Conservation (phyloP, 306 rosid genomes). For the Cicer cuneatum region DNA sequence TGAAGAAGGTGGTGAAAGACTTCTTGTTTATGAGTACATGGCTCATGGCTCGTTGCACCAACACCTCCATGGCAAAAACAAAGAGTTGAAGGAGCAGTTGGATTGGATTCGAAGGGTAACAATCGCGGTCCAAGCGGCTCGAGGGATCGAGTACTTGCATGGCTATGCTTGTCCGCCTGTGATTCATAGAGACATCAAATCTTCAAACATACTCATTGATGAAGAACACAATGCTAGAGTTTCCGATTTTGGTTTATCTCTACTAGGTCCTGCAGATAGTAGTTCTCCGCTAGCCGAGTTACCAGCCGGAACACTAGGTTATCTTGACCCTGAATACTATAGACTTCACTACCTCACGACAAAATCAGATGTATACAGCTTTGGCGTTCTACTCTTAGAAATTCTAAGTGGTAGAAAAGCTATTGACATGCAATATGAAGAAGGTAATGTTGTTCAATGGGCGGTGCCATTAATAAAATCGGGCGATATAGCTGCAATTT, state of each 20-base stretch:
- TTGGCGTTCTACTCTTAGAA: constrained; percentile 86
- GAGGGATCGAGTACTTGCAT: constrained; percentile 89
- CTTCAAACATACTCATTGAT: constrained; percentile 94
- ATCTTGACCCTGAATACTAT: constrained; percentile 97
- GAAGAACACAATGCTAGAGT: constrained; percentile 98
- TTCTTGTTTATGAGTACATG: constrained; percentile 93
- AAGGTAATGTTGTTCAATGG: constrained; percentile 94
- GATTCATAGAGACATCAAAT: constrained; percentile 88
- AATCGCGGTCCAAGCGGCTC: constrained; percentile 90
- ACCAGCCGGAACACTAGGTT: constrained; percentile 96
- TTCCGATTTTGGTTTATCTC: constrained; percentile 88
- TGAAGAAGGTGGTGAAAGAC: constrained; percentile 88
- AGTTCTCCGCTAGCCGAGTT: constrained; percentile 86
- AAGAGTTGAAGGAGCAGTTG: constrained; percentile 69
- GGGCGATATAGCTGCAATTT: constrained; percentile 61
- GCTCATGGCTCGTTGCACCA: constrained; percentile 91
- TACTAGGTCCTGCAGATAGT: constrained; percentile 86
- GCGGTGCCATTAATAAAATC: constrained; percentile 86
- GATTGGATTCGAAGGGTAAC: constrained; percentile 94
- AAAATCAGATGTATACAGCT: constrained; percentile 94
- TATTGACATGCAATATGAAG: constrained; percentile 90
- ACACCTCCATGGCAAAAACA: constrained; percentile 78
- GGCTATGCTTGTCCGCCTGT: constrained; percentile 94
- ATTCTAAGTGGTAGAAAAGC: constrained; percentile 94
- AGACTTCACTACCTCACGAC: constrained; percentile 97